Evolutionary conservation across 106 monocot species (phyloP).

Genomic region (Iris macrosiphon): DNA sequence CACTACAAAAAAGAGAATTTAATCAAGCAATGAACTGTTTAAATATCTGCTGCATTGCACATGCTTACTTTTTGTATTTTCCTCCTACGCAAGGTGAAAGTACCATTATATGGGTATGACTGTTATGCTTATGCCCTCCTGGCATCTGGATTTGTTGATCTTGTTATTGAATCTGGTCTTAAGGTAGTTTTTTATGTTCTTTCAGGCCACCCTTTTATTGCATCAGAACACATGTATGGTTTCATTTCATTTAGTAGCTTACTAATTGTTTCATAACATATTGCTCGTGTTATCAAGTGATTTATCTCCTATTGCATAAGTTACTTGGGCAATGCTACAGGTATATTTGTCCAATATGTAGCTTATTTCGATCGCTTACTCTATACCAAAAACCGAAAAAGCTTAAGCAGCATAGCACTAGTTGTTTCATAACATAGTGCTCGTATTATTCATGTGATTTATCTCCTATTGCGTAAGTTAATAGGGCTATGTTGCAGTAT

Average conservation of each 20-base stretch:
- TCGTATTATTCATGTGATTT: too few relatives aligned
- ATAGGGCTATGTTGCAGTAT: too few relatives aligned
- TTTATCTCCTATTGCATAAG: too few relatives aligned
- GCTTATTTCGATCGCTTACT: too few relatives aligned
- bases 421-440: too few relatives aligned
- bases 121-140: conserved; percentile 98
- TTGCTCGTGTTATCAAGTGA: too few relatives aligned
- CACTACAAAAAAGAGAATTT: conserved; percentile 1
- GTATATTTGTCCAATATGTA: too few relatives aligned
- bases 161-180: conserved; percentile 93
- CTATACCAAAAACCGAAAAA: too few relatives aligned
- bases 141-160: conserved; percentile 94
- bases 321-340: too few relatives aligned
- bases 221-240: neutral
- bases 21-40: neutral
- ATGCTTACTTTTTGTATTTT: conserved; percentile 3
- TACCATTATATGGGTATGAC: conserved; percentile 94
- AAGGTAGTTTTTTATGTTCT: conserved; percentile 38
- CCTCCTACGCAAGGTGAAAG: conserved; percentile 62
- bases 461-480: too few relatives aligned
- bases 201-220: neutral
- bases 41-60: too few relatives aligned
- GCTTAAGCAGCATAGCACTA: too few relatives aligned
- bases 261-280: neutral
- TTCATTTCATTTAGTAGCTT: neutral